These are phyloP conservation scores for Mortierella sp. DNA, from an alignment of 371 early-diverging fungal genomes.

Conservation along the genomic window DNA sequence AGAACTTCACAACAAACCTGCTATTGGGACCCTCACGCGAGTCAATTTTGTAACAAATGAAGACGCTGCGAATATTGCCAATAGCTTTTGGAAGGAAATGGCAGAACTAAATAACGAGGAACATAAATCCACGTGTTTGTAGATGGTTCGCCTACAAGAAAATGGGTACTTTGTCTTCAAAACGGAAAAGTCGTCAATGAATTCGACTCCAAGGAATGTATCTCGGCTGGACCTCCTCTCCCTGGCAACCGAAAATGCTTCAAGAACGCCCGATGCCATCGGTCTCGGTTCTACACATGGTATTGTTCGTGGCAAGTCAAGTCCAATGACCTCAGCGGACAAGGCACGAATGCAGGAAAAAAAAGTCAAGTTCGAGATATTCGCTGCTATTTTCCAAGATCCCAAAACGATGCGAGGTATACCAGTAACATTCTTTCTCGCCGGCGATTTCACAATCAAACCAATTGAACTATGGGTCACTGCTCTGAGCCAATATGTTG, in stretches of 20 bases:
- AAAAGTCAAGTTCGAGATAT: background rate
- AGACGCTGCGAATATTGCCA: background rate
- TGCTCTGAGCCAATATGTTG: background rate
- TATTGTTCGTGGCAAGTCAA: too few relatives aligned
- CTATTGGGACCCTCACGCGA: background rate
- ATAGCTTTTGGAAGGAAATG: background rate
- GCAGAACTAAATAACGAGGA: background rate
- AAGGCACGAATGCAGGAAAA: too few relatives aligned
- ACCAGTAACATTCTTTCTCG: background rate
- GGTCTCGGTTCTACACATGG: background rate
- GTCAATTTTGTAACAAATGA: background rate
- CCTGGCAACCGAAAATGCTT: slow-evolving; percentile 3
- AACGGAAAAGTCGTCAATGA: background rate
- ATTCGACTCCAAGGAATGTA: background rate
- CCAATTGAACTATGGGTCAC: background rate
- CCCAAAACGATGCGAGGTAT: background rate
- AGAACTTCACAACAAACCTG: slow-evolving; percentile 3
- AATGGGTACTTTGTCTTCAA: slow-evolving; percentile 2
- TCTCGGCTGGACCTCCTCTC: background rate
- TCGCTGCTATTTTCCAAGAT: background rate
- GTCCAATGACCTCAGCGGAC: too few relatives aligned
- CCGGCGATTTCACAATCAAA: background rate
- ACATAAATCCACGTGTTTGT: too few relatives aligned
- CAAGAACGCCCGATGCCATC: background rate
- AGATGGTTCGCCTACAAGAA: background rate